Percentiles rank a stretch among this genome's conserved stretches.
These are phyloP conservation scores for Santalum album DNA, from an alignment of 164 flowering plant species.

Conservation along the genomic window DNA sequence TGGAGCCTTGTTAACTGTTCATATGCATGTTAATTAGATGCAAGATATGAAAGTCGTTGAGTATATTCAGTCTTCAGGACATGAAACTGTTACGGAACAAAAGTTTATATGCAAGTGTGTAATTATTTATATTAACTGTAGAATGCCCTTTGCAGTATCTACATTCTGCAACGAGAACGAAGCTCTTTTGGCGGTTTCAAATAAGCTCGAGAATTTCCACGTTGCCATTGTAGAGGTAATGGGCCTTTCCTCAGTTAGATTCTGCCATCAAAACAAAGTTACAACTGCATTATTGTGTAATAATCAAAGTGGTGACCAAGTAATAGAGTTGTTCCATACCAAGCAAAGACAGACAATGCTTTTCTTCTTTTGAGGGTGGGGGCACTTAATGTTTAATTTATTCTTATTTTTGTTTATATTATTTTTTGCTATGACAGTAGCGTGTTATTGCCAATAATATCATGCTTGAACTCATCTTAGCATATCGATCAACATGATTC, in stretches of 20 bases:
- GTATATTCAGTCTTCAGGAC: neutral
- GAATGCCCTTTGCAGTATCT: conserved; percentile 38
- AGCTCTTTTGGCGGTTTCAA: conserved; percentile 53
- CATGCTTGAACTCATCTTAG: neutral
- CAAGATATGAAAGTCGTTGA: too few relatives aligned
- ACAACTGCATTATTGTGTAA: too few relatives aligned
- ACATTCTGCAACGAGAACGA: conserved; percentile 50
- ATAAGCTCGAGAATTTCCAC: conserved; percentile 50
- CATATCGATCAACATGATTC: too few relatives aligned
- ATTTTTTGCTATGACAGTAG: neutral
- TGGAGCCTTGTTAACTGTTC: too few relatives aligned
- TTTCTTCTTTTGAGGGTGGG: neutral
- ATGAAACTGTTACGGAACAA: too few relatives aligned
- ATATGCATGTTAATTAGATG: too few relatives aligned
- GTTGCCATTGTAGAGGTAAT: conserved; percentile 85
- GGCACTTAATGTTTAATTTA: too few relatives aligned
- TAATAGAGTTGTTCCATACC: too few relatives aligned
- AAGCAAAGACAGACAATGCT: too few relatives aligned
- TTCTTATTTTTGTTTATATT: neutral
- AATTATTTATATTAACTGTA: too few relatives aligned
- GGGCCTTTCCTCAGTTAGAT: neutral
- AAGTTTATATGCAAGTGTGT: neutral
- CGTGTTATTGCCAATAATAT: neutral
- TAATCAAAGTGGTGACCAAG: too few relatives aligned
- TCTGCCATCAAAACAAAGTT: too few relatives aligned